These are phyloP conservation scores for Albugo laibachii DNA, from an alignment of 352 stramenopile species.

Conservation along the genomic window DNA sequence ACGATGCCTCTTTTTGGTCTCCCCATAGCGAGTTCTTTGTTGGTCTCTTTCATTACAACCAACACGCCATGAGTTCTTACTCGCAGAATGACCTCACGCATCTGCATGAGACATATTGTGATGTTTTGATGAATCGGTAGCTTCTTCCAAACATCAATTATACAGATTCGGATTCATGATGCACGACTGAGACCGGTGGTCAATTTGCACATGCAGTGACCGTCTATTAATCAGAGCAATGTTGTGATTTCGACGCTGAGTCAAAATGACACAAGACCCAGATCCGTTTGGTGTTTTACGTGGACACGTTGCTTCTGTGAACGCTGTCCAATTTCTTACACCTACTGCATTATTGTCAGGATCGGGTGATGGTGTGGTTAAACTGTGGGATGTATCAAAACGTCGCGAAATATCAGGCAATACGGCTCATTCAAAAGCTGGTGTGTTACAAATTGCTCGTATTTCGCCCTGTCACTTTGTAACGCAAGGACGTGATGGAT, in stretches of 20 bases:
- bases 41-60: too few species aligned
- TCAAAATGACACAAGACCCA: constrained; percentile 5
- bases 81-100: too few species aligned
- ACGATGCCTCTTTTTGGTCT: too few species aligned
- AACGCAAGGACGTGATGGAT: constrained; percentile 53
- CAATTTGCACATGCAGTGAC: too few species aligned
- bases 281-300: constrained; percentile 38
- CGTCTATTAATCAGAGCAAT: too few species aligned
- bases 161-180: too few species aligned
- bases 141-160: too few species aligned
- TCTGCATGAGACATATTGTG: too few species aligned
- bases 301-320: constrained; percentile 38
- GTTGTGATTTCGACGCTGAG: not conserved
- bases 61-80: too few species aligned
- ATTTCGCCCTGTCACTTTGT: constrained; percentile 14
- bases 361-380: constrained; percentile 35
- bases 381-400: constrained; percentile 47
- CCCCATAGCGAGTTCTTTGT: too few species aligned
- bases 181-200: too few species aligned
- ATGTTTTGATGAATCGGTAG: too few species aligned
- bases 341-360: constrained; percentile 22
- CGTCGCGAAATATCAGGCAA: constrained; percentile 22
- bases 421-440: constrained; percentile 42
- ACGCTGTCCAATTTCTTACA: constrained; percentile 31
- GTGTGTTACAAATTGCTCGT: constrained; percentile 28